Evolutionary conservation across 163 green algal genomes (phyloP).

Genomic region (Smithsoniella earleae): DNA sequence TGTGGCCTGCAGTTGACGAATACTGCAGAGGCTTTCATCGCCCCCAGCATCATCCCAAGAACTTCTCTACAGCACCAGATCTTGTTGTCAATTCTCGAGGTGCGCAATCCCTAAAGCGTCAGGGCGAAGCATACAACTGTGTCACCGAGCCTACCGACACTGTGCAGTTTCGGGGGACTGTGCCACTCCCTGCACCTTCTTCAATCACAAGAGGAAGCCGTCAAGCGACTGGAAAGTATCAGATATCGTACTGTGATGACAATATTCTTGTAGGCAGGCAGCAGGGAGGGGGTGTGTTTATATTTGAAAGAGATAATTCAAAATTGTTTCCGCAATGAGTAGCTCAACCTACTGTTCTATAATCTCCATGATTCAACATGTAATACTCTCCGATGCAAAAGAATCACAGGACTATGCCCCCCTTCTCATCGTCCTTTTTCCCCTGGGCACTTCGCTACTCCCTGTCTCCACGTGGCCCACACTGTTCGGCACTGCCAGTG

Average conservation of each 20-base stretch:
- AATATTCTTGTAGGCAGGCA: constrained; percentile 68
- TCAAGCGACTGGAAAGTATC: constrained; percentile 45
- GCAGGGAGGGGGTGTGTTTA: constrained; percentile 51
- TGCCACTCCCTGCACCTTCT: constrained; percentile 33
- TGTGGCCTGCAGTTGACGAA: constrained; percentile 39
- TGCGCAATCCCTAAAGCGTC: constrained; percentile 29
- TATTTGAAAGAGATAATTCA: constrained; percentile 43
- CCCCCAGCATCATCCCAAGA: constrained; percentile 59
- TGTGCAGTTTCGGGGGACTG: constrained; percentile 33
- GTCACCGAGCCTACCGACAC: no score
- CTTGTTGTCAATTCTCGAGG: constrained; percentile 58
- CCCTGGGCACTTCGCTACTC: no score
- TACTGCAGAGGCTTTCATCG: constrained; percentile 50
- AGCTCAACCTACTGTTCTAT: no score
- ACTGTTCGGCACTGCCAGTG: no score
- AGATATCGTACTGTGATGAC: constrained; percentile 69
- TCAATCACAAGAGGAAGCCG: constrained; percentile 34
- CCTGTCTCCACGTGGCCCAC: no score
- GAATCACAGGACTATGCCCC: no score
- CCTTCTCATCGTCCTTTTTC: no score
- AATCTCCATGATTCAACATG: no score
- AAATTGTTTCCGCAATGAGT: no score
- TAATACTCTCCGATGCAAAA: no score
- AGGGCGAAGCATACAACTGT: background rate
- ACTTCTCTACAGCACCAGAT: constrained; percentile 45